A percentile compares a stretch with the other conserved stretches of the same genome.
Conservation (phyloP, 352 stramenopile species). For the Pythium coloratum region DNA sequence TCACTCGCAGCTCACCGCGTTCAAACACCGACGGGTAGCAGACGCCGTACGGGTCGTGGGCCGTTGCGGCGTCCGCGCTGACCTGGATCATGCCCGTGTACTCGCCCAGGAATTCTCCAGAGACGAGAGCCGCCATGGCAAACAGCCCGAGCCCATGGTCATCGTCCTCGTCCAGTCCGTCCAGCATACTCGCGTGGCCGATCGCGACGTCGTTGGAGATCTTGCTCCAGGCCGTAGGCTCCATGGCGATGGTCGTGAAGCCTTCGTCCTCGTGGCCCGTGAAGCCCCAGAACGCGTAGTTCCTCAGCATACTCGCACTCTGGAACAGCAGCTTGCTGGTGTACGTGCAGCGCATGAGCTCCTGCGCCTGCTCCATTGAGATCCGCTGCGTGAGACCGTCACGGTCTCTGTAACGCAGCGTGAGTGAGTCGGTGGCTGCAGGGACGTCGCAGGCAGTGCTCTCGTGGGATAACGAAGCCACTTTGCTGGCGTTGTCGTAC, state of each 20-base stretch:
- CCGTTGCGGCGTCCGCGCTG: conserved; percentile 14
- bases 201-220: conserved; percentile 55
- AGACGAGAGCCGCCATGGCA: conserved; percentile 42
- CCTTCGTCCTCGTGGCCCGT: conserved; percentile 49
- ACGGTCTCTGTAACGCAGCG: conserved; percentile 42
- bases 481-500: conserved; percentile 49
- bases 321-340: conserved; percentile 76
- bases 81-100: conserved; percentile 66
- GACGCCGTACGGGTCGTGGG: conserved; percentile 71
- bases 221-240: conserved; percentile 18
- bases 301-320: conserved; percentile 59
- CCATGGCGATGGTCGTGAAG: conserved; percentile 43
- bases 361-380: conserved; percentile 44
- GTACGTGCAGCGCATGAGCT: conserved; percentile 74
- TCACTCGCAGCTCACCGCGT: conserved; percentile 64
- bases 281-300: conserved; percentile 81
- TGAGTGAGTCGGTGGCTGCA: conserved; percentile 31
- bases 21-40: conserved; percentile 74
- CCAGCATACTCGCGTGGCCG: conserved; percentile 52
- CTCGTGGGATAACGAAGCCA: conserved; percentile 36
- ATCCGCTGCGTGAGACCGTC: conserved; percentile 39
- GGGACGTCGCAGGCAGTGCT: conserved; percentile 36
- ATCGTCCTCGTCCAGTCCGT: conserved; percentile 29
- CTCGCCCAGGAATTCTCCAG: conserved; percentile 57
- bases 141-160: conserved; percentile 64